Evolutionary conservation across 352 stramenopile species (phyloP).

Genomic region (Pythium oligandrum): DNA sequence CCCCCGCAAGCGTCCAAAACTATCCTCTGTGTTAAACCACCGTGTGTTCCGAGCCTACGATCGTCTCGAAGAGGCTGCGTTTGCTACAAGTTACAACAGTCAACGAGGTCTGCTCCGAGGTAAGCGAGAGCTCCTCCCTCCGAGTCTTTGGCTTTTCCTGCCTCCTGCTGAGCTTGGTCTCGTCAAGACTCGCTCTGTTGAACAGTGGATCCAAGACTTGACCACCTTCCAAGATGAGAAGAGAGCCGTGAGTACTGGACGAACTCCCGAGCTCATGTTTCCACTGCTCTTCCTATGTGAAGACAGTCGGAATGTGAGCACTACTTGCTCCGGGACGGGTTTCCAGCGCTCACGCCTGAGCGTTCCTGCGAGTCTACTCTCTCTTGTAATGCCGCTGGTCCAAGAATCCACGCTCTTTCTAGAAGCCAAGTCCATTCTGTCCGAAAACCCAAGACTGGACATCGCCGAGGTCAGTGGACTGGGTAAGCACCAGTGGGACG

Average conservation of each 20-base stretch:
- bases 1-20: slow-evolving; percentile 28
- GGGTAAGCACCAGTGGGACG: slow-evolving; percentile 37
- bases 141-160: slow-evolving; percentile 63
- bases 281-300: slow-evolving; percentile 63
- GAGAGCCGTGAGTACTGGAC: slow-evolving; percentile 3
- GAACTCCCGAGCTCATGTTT: slow-evolving; percentile 33
- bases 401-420: slow-evolving; percentile 64
- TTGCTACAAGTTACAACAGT: slow-evolving; percentile 12
- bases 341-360: slow-evolving; percentile 20
- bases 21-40: slow-evolving; percentile 34
- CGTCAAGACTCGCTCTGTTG: slow-evolving; percentile 28
- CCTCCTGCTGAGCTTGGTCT: slow-evolving; percentile 36
- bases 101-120: slow-evolving; percentile 17
- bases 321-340: slow-evolving; percentile 14
- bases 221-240: slow-evolving; percentile 29
- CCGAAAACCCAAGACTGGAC: slow-evolving; percentile 13
- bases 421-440: slow-evolving; percentile 43
- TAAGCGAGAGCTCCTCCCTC: slow-evolving; percentile 27
- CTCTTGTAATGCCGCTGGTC: slow-evolving; percentile 52
- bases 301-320: slow-evolving; percentile 22
- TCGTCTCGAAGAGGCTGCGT: slow-evolving; percentile 9
- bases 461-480: slow-evolving; percentile 40
- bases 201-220: slow-evolving; percentile 43
- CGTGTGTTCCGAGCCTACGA: slow-evolving; percentile 31
- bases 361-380: slow-evolving; percentile 43